These are phyloP conservation scores for Penicillium longicatenatum DNA, from an alignment of 495 filamentous ascomycete genomes.

Conservation along the genomic window DNA sequence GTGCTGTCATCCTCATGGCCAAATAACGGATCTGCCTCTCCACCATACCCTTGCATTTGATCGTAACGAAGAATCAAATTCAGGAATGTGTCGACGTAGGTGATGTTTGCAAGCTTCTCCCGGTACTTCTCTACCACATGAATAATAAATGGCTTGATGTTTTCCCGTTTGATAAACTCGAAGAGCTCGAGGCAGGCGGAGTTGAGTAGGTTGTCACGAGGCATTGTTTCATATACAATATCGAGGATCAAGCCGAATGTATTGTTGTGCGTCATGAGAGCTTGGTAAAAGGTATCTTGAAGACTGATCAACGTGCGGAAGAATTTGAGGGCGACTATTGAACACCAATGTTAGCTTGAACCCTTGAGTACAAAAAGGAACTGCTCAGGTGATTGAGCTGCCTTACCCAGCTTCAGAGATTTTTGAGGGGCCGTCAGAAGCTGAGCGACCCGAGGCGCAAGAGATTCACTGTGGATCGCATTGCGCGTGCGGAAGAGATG, in stretches of 20 bases:
- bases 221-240: constrained; percentile 87
- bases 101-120: constrained; percentile 74
- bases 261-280: constrained; percentile 79
- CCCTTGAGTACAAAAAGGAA: neutral
- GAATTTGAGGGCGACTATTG: constrained; percentile 84
- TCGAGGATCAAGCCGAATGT: constrained; percentile 88
- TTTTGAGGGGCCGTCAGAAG: constrained; percentile 86
- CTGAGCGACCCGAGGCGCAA: constrained; percentile 80
- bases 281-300: constrained; percentile 90
- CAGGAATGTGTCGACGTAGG: constrained; percentile 85
- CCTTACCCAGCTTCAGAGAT: constrained; percentile 86
- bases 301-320: constrained; percentile 86
- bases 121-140: constrained; percentile 90
- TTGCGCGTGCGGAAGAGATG: constrained; percentile 85
- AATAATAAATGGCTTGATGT: constrained; percentile 75
- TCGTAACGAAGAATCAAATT: constrained; percentile 78
- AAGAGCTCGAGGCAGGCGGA: constrained; percentile 97
- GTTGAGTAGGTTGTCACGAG: constrained; percentile 92
- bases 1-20: constrained; percentile 51
- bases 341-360: constrained; percentile 12
- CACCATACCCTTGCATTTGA: constrained; percentile 68
- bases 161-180: constrained; percentile 84
- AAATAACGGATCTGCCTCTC: constrained; percentile 58
- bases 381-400: neutral
- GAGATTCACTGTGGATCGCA: constrained; percentile 79